Evolutionary conservation across 2,329 filamentous ascomycete genomes (phyloP).

Genomic region (Rugonectria rugulosa): DNA sequence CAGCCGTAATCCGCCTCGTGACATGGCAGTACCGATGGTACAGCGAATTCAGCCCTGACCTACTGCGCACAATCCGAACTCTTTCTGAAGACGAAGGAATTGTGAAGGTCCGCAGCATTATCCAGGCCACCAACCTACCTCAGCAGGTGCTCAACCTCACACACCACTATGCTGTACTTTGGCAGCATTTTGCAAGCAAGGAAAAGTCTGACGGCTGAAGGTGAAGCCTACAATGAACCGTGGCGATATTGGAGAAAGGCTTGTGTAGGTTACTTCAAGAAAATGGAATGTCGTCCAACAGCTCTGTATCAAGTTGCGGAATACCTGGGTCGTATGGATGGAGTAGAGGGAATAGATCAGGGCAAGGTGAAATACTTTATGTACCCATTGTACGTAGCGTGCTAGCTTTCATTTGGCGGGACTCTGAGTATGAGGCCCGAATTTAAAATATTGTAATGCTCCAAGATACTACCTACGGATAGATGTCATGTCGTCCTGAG

Average conservation of each 20-base stretch:
- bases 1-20: slow-evolving; percentile 86
- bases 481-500: too few relatives aligned
- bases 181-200: slow-evolving; percentile 94
- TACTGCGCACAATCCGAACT: slow-evolving; percentile 86
- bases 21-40: slow-evolving; percentile 99
- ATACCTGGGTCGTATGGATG: not conserved
- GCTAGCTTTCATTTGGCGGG: slow-evolving; percentile 13
- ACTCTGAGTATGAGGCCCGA: slow-evolving; percentile 2
- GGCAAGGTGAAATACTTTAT: slow-evolving; percentile 9
- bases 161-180: slow-evolving; percentile 94
- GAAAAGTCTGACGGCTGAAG: too few relatives aligned
- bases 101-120: slow-evolving; percentile 95
- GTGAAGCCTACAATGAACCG: slow-evolving; percentile 79
- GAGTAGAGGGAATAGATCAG: not conserved
- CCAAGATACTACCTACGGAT: too few relatives aligned
- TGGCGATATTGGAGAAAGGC: not conserved
- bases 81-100: slow-evolving; percentile 98
- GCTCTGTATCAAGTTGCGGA: slow-evolving; percentile 5
- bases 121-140: slow-evolving; percentile 92
- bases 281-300: not conserved
- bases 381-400: slow-evolving; percentile 10
- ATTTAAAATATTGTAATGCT: slow-evolving; percentile 25
- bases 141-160: slow-evolving; percentile 94
- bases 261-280: not conserved
- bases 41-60: slow-evolving; percentile 94